Base-by-base conservation (phyloP, 352 stramenopile species). In the Phytophthora pistaciae region DNA sequence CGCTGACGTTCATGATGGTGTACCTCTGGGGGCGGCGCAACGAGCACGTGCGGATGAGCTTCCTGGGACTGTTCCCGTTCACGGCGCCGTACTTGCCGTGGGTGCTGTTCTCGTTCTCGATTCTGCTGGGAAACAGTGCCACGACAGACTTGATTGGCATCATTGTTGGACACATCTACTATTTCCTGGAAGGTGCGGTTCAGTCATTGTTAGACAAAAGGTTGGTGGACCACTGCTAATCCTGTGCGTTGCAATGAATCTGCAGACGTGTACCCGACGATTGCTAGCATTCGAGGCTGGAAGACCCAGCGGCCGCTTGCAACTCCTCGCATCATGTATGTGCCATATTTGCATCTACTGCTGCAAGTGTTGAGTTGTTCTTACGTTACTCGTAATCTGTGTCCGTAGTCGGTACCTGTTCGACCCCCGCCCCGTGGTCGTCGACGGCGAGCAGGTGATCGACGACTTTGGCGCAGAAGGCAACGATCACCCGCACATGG, bases 1-100 rank as follows among this genome's bases (percentile, higher is more conserved):
- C 97, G 16, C 84, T 99, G 25, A 99, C 98, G n/a, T 99, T 99
- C 75, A 99, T 99, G 97, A 99, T 99, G 98, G 92, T 99, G 5
- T 99, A 99, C 82, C 82, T 99, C 23, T 99, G 98, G 98, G 97
- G 97, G 33, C 80, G 97, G 64, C 84, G 91, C 38, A 99, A 99
- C 67, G 91, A 97, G 71, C 91, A 99, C 84, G 95, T 99, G 56
- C 89, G 95, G 68, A 99, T 99, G 97, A 98, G 85, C 58, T 99
- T 99, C 67, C 80, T 99, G 9, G 98, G 97, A 5, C 84, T 99
- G 25, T 98, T 99, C 56, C 96, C 94, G 10, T 99, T 99, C 82
- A 99, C 94, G 55, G 98, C 98, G 27, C 97, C 98, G 18, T 99
- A 99, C 72, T 68, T 99, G 53, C 96, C 98, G 49, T 99, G 97